Base-by-base conservation (phyloP, 225 moss, liverwort and hornwort genomes). In the Pseudoscleropodium purum region DNA sequence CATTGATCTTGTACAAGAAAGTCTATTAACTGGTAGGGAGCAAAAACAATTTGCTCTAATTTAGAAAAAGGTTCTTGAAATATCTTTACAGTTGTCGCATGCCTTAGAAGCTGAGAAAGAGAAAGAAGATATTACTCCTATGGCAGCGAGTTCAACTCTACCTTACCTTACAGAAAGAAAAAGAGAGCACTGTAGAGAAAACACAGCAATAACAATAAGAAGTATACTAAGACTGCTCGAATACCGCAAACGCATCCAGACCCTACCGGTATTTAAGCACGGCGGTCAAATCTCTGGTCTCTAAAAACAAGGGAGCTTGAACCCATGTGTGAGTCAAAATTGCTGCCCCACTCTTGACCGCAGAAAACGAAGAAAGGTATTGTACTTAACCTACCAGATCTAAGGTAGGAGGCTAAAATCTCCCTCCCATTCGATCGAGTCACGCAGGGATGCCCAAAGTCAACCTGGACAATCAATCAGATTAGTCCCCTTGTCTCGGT, bases 271-370 rank as follows among this genome's bases (percentile, higher is more conserved):
- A 79, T 79, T 57, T 17, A 57, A 79, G 79, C 57, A 57, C 57
- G 84, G 89, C 89, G 89, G 92, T 88, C 91, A 54, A 91, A 87
- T 84, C 90, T 93, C 87, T 81, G 87, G 73, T 87, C 85, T 89
- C 67, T 91, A 72, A 85, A 85, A 91, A 88, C 85, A 89, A 90
- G 91, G 91, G 89, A 86, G 86, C 90, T 59, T 70, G 43, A 68
- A 80, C 73, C 84, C 67, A 79, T 27, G 81, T 85, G 30, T 65
- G 88, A 82, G 85, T 88, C 84, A 83, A 85, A 85, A 72, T 87
- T 87, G 90, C 87, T 90, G 89, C 88, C 85, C 90, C 91, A 90
- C 86, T 89, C 82, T 81, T 90, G 89, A 90, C 90, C 90, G 87
- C 85, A 59, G 77, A 77, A 92, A 90, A 90, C 88, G 81, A 90